Base-by-base conservation (phyloP, 495 filamentous ascomycete genomes). In the Xylaria telfairii region DNA sequence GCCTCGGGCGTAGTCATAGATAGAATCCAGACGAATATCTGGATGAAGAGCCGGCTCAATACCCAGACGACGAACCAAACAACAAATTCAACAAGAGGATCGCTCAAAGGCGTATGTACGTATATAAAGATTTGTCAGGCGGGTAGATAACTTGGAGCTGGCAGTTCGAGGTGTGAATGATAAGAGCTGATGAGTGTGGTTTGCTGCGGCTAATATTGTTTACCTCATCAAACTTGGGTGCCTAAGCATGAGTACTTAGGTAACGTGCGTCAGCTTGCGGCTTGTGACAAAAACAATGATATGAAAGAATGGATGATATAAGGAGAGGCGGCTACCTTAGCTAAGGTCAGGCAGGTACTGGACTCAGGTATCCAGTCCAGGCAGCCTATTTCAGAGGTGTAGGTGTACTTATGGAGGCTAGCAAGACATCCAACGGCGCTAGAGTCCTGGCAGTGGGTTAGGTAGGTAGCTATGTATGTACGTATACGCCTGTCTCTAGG, bases 241-340 rank as follows among this genome's bases (percentile, higher is more conserved):
- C 59, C 59, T 62, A 42, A 17, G 17, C 59, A 42, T 9, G 5
- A 26, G 17, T n/a, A n/a, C n/a, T n/a, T n/a, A n/a, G n/a, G n/a
- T 7, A 42, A 42, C n/a, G 42, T 62, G 37, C 8, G 59, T 62
- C 59, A 62, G 59, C 59, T 59, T 59, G 59, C 59, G 37, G 34
- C 37, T 62, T 28, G 59, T 41, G 34, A n/a, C n/a, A n/a, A n/a
- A n/a, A n/a, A n/a, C n/a, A n/a, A 2, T 46, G 44, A 10, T 13
- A 10, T 62, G 21, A 42, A 42, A 42, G 37, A 62, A 62, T 42
- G 59, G 59, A 26, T 15, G 59, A 42, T 59, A 34, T 39, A 37
- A 59, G 28, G 17, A 59, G 56, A 37, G 30, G 37, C 37, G 56
- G 56, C 56, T 59, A 13, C 7, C 56, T 59, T 59, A 37, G 32